Conservation (phyloP, 2,329 filamentous ascomycete genomes). For the Aspergillus fumigatus region DNA sequence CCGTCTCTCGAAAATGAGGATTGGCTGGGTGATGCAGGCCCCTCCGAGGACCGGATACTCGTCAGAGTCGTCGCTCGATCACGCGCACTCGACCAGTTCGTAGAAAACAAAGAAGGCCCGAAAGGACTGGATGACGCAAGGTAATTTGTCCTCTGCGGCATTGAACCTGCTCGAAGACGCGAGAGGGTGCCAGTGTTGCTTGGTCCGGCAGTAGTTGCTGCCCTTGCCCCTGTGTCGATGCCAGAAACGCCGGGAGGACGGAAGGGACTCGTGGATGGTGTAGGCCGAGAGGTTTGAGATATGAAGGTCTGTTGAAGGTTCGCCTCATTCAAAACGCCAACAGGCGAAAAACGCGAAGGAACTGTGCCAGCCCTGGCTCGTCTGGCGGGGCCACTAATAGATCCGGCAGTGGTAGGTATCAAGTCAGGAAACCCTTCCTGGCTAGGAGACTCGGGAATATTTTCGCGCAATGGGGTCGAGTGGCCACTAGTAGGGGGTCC, state of each 20-base stretch:
- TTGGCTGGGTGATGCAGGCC: slow-evolving; percentile 78
- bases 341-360: slow-evolving; percentile 87
- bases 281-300: slow-evolving; percentile 76
- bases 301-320: slow-evolving; percentile 56
- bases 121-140: slow-evolving; percentile 63
- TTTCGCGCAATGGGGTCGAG: slow-evolving; percentile 92
- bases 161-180: slow-evolving; percentile 82
- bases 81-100: slow-evolving; percentile 75
- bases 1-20: slow-evolving; percentile 84
- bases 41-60: slow-evolving; percentile 83
- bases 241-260: slow-evolving; percentile 54
- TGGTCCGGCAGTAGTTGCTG: slow-evolving; percentile 41
- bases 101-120: slow-evolving; percentile 81
- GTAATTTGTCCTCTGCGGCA: slow-evolving; percentile 80
- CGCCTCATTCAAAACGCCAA: slow-evolving; percentile 56
- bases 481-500: slow-evolving; percentile 94
- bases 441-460: slow-evolving; percentile 92
- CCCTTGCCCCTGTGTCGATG: slow-evolving; percentile 36
- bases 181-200: slow-evolving; percentile 72
- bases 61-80: slow-evolving; percentile 84
- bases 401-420: slow-evolving; percentile 63
- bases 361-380: slow-evolving; percentile 89
- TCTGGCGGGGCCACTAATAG: slow-evolving; percentile 62
- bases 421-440: slow-evolving; percentile 91
- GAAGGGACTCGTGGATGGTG: slow-evolving; percentile 83